Evolutionary conservation across 2,329 filamentous ascomycete genomes (phyloP).

Genomic region (Cladophialophora yegresii): DNA sequence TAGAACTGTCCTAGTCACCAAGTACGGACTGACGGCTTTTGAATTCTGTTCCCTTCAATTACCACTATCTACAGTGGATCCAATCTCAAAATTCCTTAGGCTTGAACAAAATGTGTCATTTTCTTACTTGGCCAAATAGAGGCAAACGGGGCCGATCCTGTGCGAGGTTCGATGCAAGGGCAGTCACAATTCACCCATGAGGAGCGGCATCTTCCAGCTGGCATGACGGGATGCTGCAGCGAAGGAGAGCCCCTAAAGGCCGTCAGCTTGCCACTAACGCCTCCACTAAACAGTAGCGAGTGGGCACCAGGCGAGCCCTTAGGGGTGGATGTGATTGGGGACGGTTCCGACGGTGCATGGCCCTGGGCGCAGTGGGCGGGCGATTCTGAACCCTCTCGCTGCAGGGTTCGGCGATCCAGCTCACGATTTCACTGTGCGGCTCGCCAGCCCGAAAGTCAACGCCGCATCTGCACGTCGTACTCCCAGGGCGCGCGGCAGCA

Average conservation of each 20-base stretch:
- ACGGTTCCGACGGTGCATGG: neutral
- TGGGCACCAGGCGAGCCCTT: conserved; percentile 2
- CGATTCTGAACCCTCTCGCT: neutral
- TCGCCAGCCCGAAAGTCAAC: conserved; percentile 2
- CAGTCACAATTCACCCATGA: neutral
- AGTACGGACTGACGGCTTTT: neutral
- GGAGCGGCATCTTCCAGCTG: neutral
- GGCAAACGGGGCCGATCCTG: neutral
- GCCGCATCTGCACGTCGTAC: conserved; percentile 1
- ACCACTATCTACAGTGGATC: neutral
- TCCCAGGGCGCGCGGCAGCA: neutral
- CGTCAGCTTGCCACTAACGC: conserved; percentile 9
- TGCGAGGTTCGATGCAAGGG: conserved; percentile 2
- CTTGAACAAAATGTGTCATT: neutral
- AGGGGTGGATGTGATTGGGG: conserved; percentile 9
- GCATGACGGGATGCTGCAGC: conserved; percentile 15
- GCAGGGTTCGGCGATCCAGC: conserved; percentile 15
- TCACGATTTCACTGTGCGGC: conserved; percentile 1
- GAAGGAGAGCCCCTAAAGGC: neutral
- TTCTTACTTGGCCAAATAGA: conserved; percentile 7
- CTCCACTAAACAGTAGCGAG: conserved; percentile 3
- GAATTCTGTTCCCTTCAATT: neutral
- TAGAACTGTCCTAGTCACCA: neutral
- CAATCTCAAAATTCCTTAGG: neutral
- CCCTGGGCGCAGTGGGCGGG: neutral